Conservation (phyloP, 176 grass and related monocot genomes). For the bread wheat (Triticum aestivum) region IWGSC_CS_RefSeq_v2.1 NC_057811.1:310258223-310258722, state of each 20-base stretch:
- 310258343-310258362: conserved; percentile 8
- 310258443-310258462: conserved; percentile 92
- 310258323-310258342: neutral
- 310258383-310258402: conserved; percentile 60
- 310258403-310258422: conserved; percentile 62
- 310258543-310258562: neutral
- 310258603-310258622: neutral
- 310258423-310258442: conserved; percentile 69
- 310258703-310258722: neutral
- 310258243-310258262: conserved; percentile 73
- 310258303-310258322: neutral
- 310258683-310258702: conserved; percentile 6
- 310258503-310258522: conserved; percentile 34
- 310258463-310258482: conserved; percentile 77
- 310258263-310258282: conserved; percentile 59
- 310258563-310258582: conserved; percentile 9
- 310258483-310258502: conserved; percentile 57
- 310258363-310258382: conserved; percentile 39
- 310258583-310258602: neutral
- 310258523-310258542: neutral
- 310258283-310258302: conserved; percentile 26
- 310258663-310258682: neutral
- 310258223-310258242: conserved; percentile 62
- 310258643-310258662: neutral
- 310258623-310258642: neutral